These are phyloP conservation scores for Leishmania braziliensis DNA, from an alignment of 208 protist species.

Conservation along the genomic window DNA sequence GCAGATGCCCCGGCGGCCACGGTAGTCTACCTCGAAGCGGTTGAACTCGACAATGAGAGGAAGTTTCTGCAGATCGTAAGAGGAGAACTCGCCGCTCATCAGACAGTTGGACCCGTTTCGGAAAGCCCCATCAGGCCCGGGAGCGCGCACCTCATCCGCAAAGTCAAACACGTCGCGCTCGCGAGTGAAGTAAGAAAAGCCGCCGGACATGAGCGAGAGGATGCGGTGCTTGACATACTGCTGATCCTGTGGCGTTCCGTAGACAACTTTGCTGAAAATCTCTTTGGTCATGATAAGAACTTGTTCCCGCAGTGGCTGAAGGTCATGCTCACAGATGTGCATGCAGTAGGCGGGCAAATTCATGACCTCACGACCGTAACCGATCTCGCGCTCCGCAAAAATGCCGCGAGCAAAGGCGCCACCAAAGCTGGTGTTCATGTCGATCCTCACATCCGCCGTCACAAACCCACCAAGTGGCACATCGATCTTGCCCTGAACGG, in stretches of 20 bases:
- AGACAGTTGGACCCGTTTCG: slow-evolving; percentile 71
- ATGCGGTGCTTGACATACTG: slow-evolving; percentile 77
- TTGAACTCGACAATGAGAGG: slow-evolving; percentile 88
- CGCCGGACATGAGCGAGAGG: slow-evolving; percentile 81
- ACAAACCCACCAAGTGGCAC: slow-evolving; percentile 75
- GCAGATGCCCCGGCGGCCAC: slow-evolving; percentile 73
- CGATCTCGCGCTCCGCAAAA: slow-evolving; percentile 74
- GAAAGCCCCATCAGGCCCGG: slow-evolving; percentile 55
- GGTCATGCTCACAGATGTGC: slow-evolving; percentile 71
- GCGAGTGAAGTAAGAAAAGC: slow-evolving; percentile 85
- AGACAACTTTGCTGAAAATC: slow-evolving; percentile 73
- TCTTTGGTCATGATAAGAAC: slow-evolving; percentile 76
- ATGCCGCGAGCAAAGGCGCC: slow-evolving; percentile 77
- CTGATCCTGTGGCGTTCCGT: slow-evolving; percentile 55
- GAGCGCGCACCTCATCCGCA: slow-evolving; percentile 72
- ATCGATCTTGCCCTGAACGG: slow-evolving; percentile 64
- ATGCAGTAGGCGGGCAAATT: slow-evolving; percentile 78
- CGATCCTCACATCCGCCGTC: slow-evolving; percentile 71
- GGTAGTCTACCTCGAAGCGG: slow-evolving; percentile 84
- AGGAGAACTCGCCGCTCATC: slow-evolving; percentile 75
- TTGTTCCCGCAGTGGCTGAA: slow-evolving; percentile 63
- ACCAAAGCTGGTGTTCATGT: slow-evolving; percentile 78
- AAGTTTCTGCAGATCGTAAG: slow-evolving; percentile 85
- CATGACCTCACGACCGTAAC: slow-evolving; percentile 82
- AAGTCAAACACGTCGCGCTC: slow-evolving; percentile 88